These are phyloP conservation scores for Canariomyces notabilis DNA, from an alignment of 2,329 filamentous ascomycete species.

Conservation along the genomic window DNA sequence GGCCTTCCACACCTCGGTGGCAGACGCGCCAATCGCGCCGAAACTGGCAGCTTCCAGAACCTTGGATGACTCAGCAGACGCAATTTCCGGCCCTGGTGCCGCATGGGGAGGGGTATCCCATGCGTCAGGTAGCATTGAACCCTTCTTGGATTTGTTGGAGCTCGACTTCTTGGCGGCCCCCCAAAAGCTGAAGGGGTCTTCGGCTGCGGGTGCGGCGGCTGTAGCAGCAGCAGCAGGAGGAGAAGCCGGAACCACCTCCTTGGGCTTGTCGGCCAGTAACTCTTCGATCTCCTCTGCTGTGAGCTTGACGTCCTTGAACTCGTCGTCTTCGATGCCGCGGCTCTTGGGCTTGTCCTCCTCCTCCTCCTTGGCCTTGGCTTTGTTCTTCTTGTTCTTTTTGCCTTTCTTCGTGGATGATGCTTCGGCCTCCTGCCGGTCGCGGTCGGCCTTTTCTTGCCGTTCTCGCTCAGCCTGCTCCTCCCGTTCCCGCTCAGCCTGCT, in stretches of 20 bases:
- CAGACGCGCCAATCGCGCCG: conserved; percentile 20
- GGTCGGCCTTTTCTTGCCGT: conserved; percentile 17
- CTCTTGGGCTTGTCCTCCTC: conserved; percentile 21
- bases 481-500: conserved; percentile 9
- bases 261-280: conserved; percentile 30
- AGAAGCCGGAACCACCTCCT: conserved; percentile 19
- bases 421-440: conserved; percentile 26
- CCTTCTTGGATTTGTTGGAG: conserved; percentile 32
- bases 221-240: neutral
- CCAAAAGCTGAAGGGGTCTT: conserved; percentile 54
- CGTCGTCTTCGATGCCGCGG: conserved; percentile 25
- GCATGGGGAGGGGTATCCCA: conserved; percentile 17
- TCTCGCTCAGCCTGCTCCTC: conserved; percentile 17
- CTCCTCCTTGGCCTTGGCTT: conserved; percentile 21
- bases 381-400: conserved; percentile 36
- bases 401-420: conserved; percentile 33
- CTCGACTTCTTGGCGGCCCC: conserved; percentile 42
- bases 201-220: conserved; percentile 18
- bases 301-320: conserved; percentile 34
- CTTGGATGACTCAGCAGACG: conserved; percentile 46
- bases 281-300: conserved; percentile 41
- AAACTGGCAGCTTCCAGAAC: conserved; percentile 41
- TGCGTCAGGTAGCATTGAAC: conserved; percentile 24
- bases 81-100: conserved; percentile 34
- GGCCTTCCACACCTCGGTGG: conserved; percentile 30